These are phyloP conservation scores for Gypsophila paniculata DNA, from an alignment of 179 eudicot species.

Conservation along the genomic window DNA sequence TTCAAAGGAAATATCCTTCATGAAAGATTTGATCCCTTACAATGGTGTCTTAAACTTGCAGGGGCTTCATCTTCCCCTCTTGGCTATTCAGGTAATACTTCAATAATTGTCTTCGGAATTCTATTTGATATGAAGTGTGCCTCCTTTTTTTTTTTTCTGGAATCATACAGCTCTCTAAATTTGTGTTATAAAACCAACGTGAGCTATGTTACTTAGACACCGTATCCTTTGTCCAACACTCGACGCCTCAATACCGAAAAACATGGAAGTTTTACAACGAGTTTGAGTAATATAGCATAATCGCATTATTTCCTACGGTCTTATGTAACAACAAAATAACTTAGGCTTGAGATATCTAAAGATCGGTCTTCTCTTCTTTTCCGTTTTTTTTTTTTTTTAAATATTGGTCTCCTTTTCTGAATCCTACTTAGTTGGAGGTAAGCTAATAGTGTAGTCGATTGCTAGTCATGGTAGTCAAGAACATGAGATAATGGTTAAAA, in stretches of 20 bases:
- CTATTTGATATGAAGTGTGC: too few relatives aligned
- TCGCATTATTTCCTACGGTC: too few relatives aligned
- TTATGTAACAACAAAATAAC: too few relatives aligned
- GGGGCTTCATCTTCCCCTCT: slow-evolving; percentile 63
- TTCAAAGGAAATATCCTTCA: slow-evolving; percentile 41
- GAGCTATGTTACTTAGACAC: background rate
- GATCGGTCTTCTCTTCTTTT: background rate
- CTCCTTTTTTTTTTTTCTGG: background rate
- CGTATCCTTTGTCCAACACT: too few relatives aligned
- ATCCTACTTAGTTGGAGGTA: background rate
- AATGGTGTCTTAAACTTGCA: slow-evolving; percentile 59
- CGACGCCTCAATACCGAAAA: too few relatives aligned
- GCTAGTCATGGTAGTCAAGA: too few relatives aligned
- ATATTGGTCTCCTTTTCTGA: background rate
- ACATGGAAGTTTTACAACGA: too few relatives aligned
- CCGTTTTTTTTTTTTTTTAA: too few relatives aligned
- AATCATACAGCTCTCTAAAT: background rate
- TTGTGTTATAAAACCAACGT: background rate
- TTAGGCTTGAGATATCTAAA: background rate
- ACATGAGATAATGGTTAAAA: background rate
- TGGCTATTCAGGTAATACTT: slow-evolving; percentile 65
- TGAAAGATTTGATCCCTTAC: slow-evolving; percentile 66
- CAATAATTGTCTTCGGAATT: background rate
- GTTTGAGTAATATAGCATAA: too few relatives aligned
- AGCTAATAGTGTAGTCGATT: too few relatives aligned